Conservation (phyloP, 2,329 filamentous ascomycete genomes). For the Huntiella moniliformis region DNA sequence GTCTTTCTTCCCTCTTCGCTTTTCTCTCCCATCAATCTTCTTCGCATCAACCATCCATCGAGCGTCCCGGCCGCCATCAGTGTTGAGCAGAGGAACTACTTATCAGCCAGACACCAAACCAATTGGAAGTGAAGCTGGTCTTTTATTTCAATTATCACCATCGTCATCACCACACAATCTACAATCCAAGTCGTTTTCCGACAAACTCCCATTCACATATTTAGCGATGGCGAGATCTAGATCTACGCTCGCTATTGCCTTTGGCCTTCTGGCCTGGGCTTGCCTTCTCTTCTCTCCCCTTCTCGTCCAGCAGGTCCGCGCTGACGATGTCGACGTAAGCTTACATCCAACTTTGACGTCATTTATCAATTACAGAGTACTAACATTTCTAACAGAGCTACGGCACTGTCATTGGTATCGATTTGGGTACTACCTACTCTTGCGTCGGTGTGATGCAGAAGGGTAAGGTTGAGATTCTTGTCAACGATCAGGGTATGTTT, state of each 20-base stretch:
- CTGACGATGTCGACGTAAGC: conserved; percentile 44
- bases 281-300: conserved; percentile 75
- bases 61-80: conserved; percentile 7
- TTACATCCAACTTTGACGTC: neutral
- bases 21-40: conserved; percentile 13
- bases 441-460: conserved; percentile 94
- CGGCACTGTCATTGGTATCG: conserved; percentile 84
- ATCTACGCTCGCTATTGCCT: conserved; percentile 55
- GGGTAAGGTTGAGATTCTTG: conserved; percentile 86
- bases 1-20: conserved; percentile 14
- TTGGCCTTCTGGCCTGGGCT: conserved; percentile 85
- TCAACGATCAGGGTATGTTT: conserved; percentile 57
- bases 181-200: neutral
- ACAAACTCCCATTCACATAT: conserved; percentile 14
- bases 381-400: conserved; percentile 29
- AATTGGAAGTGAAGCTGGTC: conserved; percentile 12
- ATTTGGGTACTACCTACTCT: conserved; percentile 76
- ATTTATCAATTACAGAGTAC: neutral
- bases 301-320: conserved; percentile 59
- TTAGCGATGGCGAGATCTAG: conserved; percentile 35
- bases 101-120: neutral
- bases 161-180: conserved; percentile 4
- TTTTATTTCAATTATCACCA: conserved; percentile 10
- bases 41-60: conserved; percentile 8
- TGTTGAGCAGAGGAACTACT: neutral